Evolutionary conservation across 106 monocot genomes (phyloP), one percentile per base, ranked within the genome.

Genomic region (Chionographis japonica): DNA sequence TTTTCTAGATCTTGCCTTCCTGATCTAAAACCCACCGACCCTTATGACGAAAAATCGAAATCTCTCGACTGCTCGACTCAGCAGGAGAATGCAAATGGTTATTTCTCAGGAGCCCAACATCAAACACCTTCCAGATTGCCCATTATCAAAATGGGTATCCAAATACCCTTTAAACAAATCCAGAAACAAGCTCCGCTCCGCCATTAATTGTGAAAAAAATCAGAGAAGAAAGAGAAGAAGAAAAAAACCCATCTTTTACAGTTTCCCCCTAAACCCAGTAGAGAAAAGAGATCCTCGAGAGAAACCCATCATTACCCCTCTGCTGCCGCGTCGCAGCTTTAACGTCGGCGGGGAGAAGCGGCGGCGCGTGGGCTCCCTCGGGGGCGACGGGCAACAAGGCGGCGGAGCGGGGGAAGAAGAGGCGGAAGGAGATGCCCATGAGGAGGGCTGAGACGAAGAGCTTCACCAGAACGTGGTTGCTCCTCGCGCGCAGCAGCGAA

Each of bases 341-440:
- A 49, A 12, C 60, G 46, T 8, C 61, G 71, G 4, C 15, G 10
- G 58, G 5, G 20, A 19, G 46, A 27, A 13, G 61, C 37, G 14
- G 17, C 39, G 35, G 69, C 37, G 40, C 60, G 53, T 10, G 77
- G 27, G 0, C 27, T 27, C 27, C 27, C 27, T 27, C 15, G 66
- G 61, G 57, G 10, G 55, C 17, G 52, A 69, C 50, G 40, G 74
- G 54, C 3, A 71, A 54, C 6, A 53, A 51, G 12, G 43, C 20
- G 37, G 56, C 19, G 36, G 70, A 71, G 68, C 56, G 63, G 50
- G 68, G 69, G 54, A 67, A 77, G 61, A 81, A 71, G 63, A 81
- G 63, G 63, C 81, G 81, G 56, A 81, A 85, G 16, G 77, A 74
- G 63, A 85, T 37, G 40, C 78, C 81, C 10, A 74, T 12, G 7